Base-by-base conservation (phyloP, 2,329 filamentous ascomycete genomes). In the Lachnellula subtilissima region DNA sequence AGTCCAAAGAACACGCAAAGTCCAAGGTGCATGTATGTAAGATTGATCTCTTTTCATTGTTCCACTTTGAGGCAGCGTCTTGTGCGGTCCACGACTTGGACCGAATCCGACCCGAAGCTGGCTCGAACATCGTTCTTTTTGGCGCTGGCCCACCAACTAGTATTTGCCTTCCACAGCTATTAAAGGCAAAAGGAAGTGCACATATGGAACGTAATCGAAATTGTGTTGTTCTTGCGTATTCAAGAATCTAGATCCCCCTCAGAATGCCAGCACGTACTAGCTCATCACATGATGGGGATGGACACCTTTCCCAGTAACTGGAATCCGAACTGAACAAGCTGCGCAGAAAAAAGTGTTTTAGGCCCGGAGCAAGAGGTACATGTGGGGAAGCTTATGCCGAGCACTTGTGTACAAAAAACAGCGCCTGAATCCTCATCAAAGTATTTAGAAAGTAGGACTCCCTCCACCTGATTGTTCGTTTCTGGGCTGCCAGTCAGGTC, bases 341-440 rank as follows among this genome's bases (percentile, higher is more conserved):
- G 40, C 48, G 48, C 59, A 61, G 15, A 59, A 50, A 48, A 57
- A 61, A 28, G 42, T 35, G 37, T 40, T 48, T 39, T 56, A 39
- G 6, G 56, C 52, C 49, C 51, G 53, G 15, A 25, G 2, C 4
- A 54, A 57, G 59, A 39, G 54, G 59, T 0, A 46, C 46, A 50
- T 54, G 59, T 19, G 59, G 52, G 15, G 32, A 54, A 15, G 32
- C 19, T 36, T 57, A 57, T 6, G 57, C 54, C 22, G 57, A 55
- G 48, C 54, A 61, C 59, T 59, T 25, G 23, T 40, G 37, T 9
- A 22, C 35, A 22, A 5, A n/a, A n/a, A 22, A 96, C 96, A 91
- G 94, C 89, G 67, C 89, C 88, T 14, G 91, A 91, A 46, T 91
- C 15, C 46, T 36, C 55, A 57, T 55, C 46, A 56, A 54, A 53